phyloP scores from a whole-genome alignment of 2,329 filamentous ascomycete species.

The Alternaria consortialis region DNA sequence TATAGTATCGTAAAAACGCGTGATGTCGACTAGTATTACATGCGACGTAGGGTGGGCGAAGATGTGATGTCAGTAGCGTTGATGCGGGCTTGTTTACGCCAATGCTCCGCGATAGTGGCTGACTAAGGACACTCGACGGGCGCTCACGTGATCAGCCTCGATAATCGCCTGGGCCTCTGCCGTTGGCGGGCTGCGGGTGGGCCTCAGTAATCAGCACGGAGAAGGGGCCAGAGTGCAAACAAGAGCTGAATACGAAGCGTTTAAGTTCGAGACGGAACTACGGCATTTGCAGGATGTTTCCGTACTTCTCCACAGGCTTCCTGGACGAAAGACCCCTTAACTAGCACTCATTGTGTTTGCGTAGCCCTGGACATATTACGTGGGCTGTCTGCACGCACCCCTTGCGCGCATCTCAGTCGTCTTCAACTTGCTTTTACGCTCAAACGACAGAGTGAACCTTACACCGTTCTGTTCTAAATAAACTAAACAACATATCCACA shows the following conservation, averaged over 20 bases:
- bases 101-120: slow-evolving; percentile 12
- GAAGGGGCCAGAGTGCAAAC: slow-evolving; percentile 29
- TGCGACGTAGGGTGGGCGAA: slow-evolving; percentile 14
- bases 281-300: slow-evolving; percentile 13
- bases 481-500: neutral
- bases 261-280: slow-evolving; percentile 22
- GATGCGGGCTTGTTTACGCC: slow-evolving; percentile 15
- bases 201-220: slow-evolving; percentile 22
- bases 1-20: slow-evolving; percentile 3
- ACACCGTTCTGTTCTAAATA: slow-evolving; percentile 15
- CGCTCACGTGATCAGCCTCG: slow-evolving; percentile 23
- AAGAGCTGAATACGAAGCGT: slow-evolving; percentile 25
- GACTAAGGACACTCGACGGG: slow-evolving; percentile 17
- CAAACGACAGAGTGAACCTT: slow-evolving; percentile 20
- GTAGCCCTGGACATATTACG: slow-evolving; percentile 27
- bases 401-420: slow-evolving; percentile 39
- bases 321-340: slow-evolving; percentile 23
- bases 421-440: slow-evolving; percentile 16
- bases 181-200: slow-evolving; percentile 12
- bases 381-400: slow-evolving; percentile 34
- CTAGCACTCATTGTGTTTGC: slow-evolving; percentile 21
- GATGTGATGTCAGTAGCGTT: slow-evolving; percentile 5
- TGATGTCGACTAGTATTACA: slow-evolving; percentile 6
- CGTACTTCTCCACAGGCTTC: slow-evolving; percentile 16
- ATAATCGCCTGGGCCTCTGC: slow-evolving; percentile 3